Evolutionary conservation across 1,284 basidiomycete genomes (phyloP).

Genomic region (Tilletia walkeri): DNA sequence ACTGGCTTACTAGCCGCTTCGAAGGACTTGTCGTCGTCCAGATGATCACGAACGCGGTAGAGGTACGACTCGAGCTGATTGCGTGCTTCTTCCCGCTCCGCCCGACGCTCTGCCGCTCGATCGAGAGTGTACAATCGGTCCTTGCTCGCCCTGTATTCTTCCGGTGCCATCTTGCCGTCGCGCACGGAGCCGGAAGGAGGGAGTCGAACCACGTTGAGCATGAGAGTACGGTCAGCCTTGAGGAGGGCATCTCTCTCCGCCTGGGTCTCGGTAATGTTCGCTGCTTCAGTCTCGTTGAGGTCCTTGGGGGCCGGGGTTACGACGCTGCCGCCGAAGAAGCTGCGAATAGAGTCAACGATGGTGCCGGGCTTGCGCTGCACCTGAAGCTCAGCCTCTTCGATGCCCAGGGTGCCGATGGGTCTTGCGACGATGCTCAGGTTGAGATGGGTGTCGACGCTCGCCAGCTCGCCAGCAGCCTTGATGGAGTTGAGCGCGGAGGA

Average conservation of each 20-base stretch:
- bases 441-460: conserved; percentile 42
- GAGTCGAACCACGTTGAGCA: neutral
- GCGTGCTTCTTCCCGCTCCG: conserved; percentile 79
- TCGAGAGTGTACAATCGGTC: conserved; percentile 62
- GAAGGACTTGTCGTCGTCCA: conserved; percentile 68
- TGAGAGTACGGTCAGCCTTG: conserved; percentile 1
- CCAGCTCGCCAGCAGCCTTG: conserved; percentile 38
- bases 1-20: conserved; percentile 71
- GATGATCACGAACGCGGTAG: conserved; percentile 81
- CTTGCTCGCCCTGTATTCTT: conserved; percentile 41
- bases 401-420: conserved; percentile 44
- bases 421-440: conserved; percentile 43
- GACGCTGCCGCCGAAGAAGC: conserved; percentile 40
- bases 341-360: conserved; percentile 44
- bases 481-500: conserved; percentile 38
- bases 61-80: conserved; percentile 90
- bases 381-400: conserved; percentile 38
- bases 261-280: conserved; percentile 28
- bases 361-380: conserved; percentile 40
- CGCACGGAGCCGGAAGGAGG: neutral
- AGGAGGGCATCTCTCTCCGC: conserved; percentile 5
- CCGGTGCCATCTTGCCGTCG: conserved; percentile 35
- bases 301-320: conserved; percentile 3
- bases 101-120: conserved; percentile 72
- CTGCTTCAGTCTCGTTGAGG: conserved; percentile 22